Evolutionary conservation across 2,329 filamentous ascomycete species (phyloP).

Genomic region (Colletotrichum sp.): DNA sequence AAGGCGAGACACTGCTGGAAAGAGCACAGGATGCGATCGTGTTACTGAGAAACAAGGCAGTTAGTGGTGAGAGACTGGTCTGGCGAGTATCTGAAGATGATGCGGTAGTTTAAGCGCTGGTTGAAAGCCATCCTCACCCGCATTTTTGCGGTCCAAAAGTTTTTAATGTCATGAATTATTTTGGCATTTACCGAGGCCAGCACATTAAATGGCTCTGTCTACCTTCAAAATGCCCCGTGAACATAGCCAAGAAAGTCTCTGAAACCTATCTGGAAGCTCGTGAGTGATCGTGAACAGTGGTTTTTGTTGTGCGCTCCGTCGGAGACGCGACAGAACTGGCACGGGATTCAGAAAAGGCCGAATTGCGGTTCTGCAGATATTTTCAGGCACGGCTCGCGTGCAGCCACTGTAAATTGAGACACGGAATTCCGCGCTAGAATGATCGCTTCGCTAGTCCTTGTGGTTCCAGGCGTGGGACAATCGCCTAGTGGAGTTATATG

Average conservation of each 20-base stretch:
- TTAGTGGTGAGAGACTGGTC: slow-evolving; percentile 46
- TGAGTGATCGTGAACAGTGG: not conserved
- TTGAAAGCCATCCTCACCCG: not conserved
- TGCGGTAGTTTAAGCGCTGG: not conserved
- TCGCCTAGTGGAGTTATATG: not conserved
- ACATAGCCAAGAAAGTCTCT: accelerated
- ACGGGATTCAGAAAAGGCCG: not conserved
- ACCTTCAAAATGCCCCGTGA: not conserved
- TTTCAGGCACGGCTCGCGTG: not conserved
- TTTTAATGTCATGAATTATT: not conserved
- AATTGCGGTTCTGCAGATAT: not conserved
- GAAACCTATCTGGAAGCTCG: accelerated
- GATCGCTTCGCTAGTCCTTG: not conserved
- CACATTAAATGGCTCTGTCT: too few species aligned
- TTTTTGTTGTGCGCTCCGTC: not conserved
- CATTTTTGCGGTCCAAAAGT: not conserved
- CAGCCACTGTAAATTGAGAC: not conserved
- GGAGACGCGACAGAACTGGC: not conserved
- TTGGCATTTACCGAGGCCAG: accelerated
- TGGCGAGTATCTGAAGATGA: slow-evolving; percentile 31
- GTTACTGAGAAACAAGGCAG: slow-evolving; percentile 36
- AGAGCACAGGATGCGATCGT: slow-evolving; percentile 42
- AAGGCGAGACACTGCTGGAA: slow-evolving; percentile 42
- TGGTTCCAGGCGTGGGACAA: not conserved
- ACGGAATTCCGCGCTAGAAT: not conserved